phyloP scores from a whole-genome alignment of 352 stramenopile species.

The Phytopythium helicoides region DNA sequence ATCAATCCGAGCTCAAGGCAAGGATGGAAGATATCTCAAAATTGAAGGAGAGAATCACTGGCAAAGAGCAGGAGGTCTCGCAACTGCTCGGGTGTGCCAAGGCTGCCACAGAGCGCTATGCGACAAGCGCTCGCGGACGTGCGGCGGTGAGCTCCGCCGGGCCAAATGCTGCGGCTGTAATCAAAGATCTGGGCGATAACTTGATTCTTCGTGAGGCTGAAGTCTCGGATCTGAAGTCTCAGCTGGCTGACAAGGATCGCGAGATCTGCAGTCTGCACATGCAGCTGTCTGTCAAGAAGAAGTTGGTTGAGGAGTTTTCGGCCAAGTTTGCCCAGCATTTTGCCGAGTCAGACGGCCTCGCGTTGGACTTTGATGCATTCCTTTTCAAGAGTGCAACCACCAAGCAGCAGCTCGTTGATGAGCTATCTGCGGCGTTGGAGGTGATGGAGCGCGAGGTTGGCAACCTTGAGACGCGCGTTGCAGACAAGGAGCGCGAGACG shows the following conservation, averaged over 20 bases:
- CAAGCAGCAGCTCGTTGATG: constrained; percentile 66
- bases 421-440: constrained; percentile 54
- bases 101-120: constrained; percentile 20
- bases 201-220: constrained; percentile 34
- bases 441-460: constrained; percentile 74
- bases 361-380: constrained; percentile 70
- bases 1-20: constrained; percentile 36
- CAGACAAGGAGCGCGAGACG: constrained; percentile 51
- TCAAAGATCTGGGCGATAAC: constrained; percentile 26
- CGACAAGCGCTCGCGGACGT: not conserved
- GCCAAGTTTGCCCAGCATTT: constrained; percentile 60
- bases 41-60: constrained; percentile 32
- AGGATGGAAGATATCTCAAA: constrained; percentile 23
- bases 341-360: constrained; percentile 28
- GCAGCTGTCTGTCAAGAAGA: constrained; percentile 79
- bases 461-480: constrained; percentile 48
- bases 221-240: constrained; percentile 38
- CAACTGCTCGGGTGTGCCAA: constrained; percentile 36
- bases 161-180: constrained; percentile 1
- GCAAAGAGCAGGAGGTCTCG: constrained; percentile 50
- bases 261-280: constrained; percentile 81
- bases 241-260: constrained; percentile 72
- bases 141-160: not conserved
- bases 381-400: constrained; percentile 69
- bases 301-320: constrained; percentile 71